These are phyloP conservation scores for Aspergillus niger DNA, from an alignment of 2,329 filamentous ascomycete species.

Conservation along the genomic window DNA sequence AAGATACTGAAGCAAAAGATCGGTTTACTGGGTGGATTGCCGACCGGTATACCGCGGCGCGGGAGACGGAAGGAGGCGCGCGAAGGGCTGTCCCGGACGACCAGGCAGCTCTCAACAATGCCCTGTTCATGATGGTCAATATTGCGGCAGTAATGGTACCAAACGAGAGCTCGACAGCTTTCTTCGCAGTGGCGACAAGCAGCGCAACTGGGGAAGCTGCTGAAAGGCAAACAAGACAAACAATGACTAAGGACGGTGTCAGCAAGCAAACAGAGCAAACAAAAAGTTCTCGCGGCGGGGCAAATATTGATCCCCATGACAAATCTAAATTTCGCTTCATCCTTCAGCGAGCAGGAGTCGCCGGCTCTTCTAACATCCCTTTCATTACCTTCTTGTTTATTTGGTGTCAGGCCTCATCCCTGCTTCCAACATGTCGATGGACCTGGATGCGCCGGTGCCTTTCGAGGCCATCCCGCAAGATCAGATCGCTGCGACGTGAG, in stretches of 20 bases:
- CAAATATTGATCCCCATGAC: neutral
- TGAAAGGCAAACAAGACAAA: conserved; percentile 17
- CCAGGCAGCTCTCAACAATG: conserved; percentile 32
- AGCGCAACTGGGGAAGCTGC: neutral
- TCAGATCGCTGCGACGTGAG: conserved; percentile 53
- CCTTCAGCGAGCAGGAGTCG: neutral
- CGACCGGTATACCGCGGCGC: conserved; percentile 26
- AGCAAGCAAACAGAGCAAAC: conserved; percentile 26
- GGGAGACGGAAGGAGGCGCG: conserved; percentile 28
- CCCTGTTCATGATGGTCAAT: conserved; percentile 32
- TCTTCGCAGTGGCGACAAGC: neutral
- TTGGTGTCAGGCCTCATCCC: neutral
- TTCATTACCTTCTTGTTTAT: neutral
- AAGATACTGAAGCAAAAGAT: conserved; percentile 26
- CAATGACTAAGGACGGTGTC: conserved; percentile 9
- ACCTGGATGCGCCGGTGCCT: conserved; percentile 58
- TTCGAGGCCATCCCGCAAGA: conserved; percentile 43
- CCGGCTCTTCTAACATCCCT: neutral
- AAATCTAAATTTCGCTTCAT: conserved; percentile 1
- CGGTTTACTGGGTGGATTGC: conserved; percentile 19
- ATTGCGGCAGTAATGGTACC: neutral
- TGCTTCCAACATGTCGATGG: conserved; percentile 49
- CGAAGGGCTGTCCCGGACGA: conserved; percentile 34
- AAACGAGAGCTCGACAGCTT: neutral
- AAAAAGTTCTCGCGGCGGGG: conserved; percentile 21